Evolutionary conservation across 164 flowering plant genomes (phyloP), one percentile per base, ranked within the genome.

Genomic region (Tinospora cordifolia): DNA sequence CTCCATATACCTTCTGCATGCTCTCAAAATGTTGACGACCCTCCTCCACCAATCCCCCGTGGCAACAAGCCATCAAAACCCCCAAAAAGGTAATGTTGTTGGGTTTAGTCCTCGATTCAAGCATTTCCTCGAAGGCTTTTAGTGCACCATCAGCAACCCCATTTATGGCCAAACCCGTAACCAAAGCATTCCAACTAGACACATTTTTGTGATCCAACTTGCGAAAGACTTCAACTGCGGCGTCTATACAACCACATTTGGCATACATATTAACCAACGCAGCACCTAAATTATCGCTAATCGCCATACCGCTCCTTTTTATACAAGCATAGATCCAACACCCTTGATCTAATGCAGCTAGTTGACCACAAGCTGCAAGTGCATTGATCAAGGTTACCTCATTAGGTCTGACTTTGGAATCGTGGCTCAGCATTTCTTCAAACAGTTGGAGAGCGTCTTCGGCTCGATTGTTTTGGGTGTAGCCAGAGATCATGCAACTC

Each of bases 261-360:
- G 91, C 85, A 73, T 90, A 92, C 96, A 92, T 92, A 70, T 90
- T 94, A 62, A 92, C 72, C 76, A 92, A 78, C 25, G 96, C 87
- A 67, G 94, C 89, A 19, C 93, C 94, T 14, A 89, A 72, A 64
- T 73, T 73, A 41, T 70, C 72, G 17, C 38, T 58, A 1, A 73
- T 21, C 46, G 38, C 64, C 67, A 75, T 62, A 15, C 62, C 66
- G 27, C 57, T 70, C 62, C 67, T 70, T 36, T 73, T 72, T 30
- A 79, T 79, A 49, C 70, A 76, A 72, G 75, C 47, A 59, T 76
- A 77, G 34, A 79, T 69, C 81, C 79, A 73, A 51, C 71, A 71
- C 39, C 79, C 81, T 59, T 62, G 75, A 27, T 79, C 71, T 47
- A 79, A 26, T 26, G 72, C 70, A 0, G 70, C 68, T 60, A 79